Evolutionary conservation across 1,284 basidiomycete species (phyloP).

Genomic region (Leccinum subfulvum): DNA sequence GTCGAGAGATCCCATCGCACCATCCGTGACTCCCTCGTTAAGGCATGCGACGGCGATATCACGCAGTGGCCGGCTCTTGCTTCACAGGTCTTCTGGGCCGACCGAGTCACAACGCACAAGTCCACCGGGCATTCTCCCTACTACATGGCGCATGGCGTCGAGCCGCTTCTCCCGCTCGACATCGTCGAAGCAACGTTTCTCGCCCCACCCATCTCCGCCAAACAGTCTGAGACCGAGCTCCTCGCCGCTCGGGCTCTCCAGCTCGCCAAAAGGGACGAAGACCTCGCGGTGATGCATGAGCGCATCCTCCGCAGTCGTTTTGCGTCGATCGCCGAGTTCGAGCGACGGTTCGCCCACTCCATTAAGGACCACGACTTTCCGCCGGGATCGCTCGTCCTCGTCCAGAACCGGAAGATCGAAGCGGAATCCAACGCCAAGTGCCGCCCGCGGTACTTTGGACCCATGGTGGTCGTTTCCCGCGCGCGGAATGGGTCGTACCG

Average conservation of each 20-base stretch:
- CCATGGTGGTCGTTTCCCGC: slow-evolving; percentile 29
- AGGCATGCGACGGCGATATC: slow-evolving; percentile 8
- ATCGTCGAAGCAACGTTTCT: slow-evolving; percentile 33
- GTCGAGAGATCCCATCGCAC: slow-evolving; percentile 4
- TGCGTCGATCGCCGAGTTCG: slow-evolving; percentile 13
- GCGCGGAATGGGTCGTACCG: slow-evolving; percentile 33
- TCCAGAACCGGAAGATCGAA: slow-evolving; percentile 30
- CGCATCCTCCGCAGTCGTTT: slow-evolving; percentile 24
- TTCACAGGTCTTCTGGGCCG: slow-evolving; percentile 1
- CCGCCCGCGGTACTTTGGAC: slow-evolving; percentile 31
- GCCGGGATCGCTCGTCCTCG: slow-evolving; percentile 28
- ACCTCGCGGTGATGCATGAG: not conserved
- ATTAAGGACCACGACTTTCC: slow-evolving; percentile 19
- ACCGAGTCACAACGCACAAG: not conserved
- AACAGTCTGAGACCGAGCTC: not conserved
- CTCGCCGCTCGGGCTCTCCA: not conserved
- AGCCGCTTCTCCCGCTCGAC: slow-evolving; percentile 34
- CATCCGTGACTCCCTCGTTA: slow-evolving; percentile 6
- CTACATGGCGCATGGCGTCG: slow-evolving; percentile 27
- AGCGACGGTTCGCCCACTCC: slow-evolving; percentile 18
- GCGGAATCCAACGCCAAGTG: slow-evolving; percentile 27
- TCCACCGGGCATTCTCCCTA: slow-evolving; percentile 14
- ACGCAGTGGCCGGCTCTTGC: slow-evolving; percentile 3
- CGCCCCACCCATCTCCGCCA: not conserved
- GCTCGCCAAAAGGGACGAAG: not conserved